Percentiles rank a stretch among this genome's conserved stretches.
Evolutionary conservation across 768 basidiomycete genomes (phyloP).

Genomic region (Agrocybe chaxingu): DNA sequence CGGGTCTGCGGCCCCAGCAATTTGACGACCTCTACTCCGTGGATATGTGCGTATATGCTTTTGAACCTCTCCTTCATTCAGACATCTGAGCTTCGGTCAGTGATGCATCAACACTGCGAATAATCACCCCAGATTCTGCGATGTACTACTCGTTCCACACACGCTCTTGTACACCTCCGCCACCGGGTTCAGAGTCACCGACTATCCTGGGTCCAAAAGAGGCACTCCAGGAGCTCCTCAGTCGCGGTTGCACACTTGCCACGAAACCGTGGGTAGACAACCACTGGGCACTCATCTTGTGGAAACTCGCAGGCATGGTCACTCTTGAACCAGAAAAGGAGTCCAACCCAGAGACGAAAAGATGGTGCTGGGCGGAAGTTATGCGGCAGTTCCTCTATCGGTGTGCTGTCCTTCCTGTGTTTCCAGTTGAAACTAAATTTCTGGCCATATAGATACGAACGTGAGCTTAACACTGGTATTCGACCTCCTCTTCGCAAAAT

Average conservation of each 20-base stretch:
- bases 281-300: slow-evolving; percentile 86
- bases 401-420: slow-evolving; percentile 34
- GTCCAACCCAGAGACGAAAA: slow-evolving; percentile 36
- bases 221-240: slow-evolving; percentile 53
- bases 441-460: slow-evolving; percentile 70
- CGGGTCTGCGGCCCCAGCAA: slow-evolving; percentile 48
- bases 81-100: slow-evolving; percentile 1
- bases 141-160: slow-evolving; percentile 59
- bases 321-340: slow-evolving; percentile 66
- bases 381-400: slow-evolving; percentile 83
- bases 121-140: slow-evolving; percentile 55
- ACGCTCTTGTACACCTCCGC: slow-evolving; percentile 24
- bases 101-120: slow-evolving; percentile 44
- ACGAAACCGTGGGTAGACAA: slow-evolving; percentile 86
- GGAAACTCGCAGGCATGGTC: slow-evolving; percentile 91
- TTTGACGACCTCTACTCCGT: slow-evolving; percentile 42
- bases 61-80: not conserved
- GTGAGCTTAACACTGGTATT: slow-evolving; percentile 73
- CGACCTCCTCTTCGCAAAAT: slow-evolving; percentile 83
- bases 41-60: slow-evolving; percentile 49
- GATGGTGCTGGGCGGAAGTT: slow-evolving; percentile 85
- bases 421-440: not conserved
- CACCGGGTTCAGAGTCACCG: slow-evolving; percentile 15
- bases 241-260: slow-evolving; percentile 61
- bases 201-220: slow-evolving; percentile 45